Evolutionary conservation across 2,329 filamentous ascomycete genomes (phyloP).

Genomic region (Aspergillus aculeatinus): DNA sequence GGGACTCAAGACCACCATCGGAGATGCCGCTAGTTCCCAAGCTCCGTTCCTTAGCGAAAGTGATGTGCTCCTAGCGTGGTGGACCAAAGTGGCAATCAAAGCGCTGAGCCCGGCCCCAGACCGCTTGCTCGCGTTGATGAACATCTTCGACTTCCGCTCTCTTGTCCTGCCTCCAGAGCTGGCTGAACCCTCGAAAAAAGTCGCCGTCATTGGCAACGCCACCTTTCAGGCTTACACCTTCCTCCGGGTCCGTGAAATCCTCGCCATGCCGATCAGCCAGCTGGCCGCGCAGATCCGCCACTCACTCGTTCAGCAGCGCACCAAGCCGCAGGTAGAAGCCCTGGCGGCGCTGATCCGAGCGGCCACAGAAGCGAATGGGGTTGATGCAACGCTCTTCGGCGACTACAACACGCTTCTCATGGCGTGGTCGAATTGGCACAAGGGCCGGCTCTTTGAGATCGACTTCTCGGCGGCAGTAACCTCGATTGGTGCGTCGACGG

Average conservation of each 20-base stretch:
- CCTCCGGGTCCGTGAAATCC: slow-evolving; percentile 5
- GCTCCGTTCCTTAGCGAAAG: slow-evolving; percentile 47
- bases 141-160: slow-evolving; percentile 41
- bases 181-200: slow-evolving; percentile 16
- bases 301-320: slow-evolving; percentile 14
- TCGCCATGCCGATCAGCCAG: slow-evolving; percentile 12
- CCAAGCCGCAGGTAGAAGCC: slow-evolving; percentile 11
- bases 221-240: not conserved
- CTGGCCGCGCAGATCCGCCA: slow-evolving; percentile 14
- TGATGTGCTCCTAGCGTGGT: slow-evolving; percentile 48
- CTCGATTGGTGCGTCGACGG: not conserved
- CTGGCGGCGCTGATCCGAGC: slow-evolving; percentile 18
- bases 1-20: slow-evolving; percentile 8
- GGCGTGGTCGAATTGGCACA: slow-evolving; percentile 43
- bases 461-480: slow-evolving; percentile 38
- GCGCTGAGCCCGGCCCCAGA: slow-evolving; percentile 21
- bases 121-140: slow-evolving; percentile 35
- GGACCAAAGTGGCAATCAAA: slow-evolving; percentile 28
- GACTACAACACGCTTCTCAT: slow-evolving; percentile 34
- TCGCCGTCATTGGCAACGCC: slow-evolving; percentile 26
- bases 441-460: slow-evolving; percentile 35
- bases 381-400: slow-evolving; percentile 28
- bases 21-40: not conserved
- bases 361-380: not conserved
- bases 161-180: slow-evolving; percentile 26